phyloP scores from a whole-genome alignment of 2,329 filamentous ascomycete genomes.

The Colletotrichum australisinense region DNA sequence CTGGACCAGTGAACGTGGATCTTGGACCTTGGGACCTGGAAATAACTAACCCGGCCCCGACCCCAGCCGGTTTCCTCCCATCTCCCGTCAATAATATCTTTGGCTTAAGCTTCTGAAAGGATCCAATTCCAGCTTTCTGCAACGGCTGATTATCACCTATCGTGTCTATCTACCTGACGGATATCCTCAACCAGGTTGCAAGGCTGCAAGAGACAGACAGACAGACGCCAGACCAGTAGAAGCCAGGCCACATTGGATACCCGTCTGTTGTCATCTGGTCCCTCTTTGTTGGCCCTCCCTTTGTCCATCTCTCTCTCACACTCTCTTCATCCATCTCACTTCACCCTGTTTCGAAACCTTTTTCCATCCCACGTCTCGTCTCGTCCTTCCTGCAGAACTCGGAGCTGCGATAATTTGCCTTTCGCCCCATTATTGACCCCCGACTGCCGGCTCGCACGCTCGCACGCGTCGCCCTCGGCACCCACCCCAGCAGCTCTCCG shows the following conservation, averaged over 20 bases:
- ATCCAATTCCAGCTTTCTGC: background rate
- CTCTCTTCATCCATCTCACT: too few species aligned
- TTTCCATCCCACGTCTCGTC: background rate
- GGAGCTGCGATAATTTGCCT: background rate
- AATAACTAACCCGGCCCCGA: slow-evolving; percentile 17
- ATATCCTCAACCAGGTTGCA: background rate
- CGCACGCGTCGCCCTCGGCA: slow-evolving; percentile 27
- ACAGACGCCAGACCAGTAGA: background rate
- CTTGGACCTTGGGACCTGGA: slow-evolving; percentile 8
- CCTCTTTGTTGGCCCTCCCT: slow-evolving; percentile 1
- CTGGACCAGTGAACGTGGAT: background rate
- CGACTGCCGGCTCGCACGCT: background rate
- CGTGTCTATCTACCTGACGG: too few species aligned
- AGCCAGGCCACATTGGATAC: background rate
- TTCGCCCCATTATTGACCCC: background rate
- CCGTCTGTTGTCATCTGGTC: background rate
- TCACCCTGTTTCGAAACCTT: background rate
- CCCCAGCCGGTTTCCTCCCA: background rate
- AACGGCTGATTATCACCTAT: background rate
- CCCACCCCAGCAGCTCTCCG: slow-evolving; percentile 3
- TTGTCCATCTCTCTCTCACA: too few species aligned
- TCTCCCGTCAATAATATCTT: slow-evolving; percentile 4
- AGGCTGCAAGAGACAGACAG: background rate
- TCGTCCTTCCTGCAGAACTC: background rate
- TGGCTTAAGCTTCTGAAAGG: background rate